Evolutionary conservation across 2,329 filamentous ascomycete species (phyloP).

Genomic region (Monosporascus ibericus): DNA sequence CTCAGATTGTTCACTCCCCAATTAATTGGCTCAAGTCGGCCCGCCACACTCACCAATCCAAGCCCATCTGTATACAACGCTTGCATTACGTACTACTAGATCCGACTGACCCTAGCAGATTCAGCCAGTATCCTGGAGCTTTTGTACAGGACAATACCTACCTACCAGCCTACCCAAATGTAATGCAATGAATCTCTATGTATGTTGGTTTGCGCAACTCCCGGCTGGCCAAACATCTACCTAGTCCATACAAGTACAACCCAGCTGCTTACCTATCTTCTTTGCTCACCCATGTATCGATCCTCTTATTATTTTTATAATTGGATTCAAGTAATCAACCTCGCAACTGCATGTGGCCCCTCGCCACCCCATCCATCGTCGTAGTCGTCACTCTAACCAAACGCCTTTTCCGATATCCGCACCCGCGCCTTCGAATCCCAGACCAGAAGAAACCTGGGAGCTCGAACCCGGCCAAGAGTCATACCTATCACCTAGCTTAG

Average conservation of each 20-base stretch:
- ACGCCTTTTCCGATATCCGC: background rate
- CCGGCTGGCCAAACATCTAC: background rate
- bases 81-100: background rate
- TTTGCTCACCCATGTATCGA: background rate
- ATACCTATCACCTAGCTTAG: background rate
- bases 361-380: too few relatives aligned
- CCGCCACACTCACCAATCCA: background rate
- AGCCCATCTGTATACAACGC: background rate
- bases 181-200: background rate
- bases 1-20: background rate
- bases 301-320: background rate
- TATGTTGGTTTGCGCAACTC: background rate
- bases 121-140: background rate
- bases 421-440: background rate
- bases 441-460: too few relatives aligned
- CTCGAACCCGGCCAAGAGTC: too few relatives aligned
- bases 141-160: too few relatives aligned
- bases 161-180: background rate
- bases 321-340: background rate
- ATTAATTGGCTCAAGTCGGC: background rate
- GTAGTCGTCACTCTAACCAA: too few relatives aligned
- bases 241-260: background rate
- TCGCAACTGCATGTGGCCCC: background rate
- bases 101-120: background rate
- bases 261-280: background rate